Evolutionary conservation across 306 rosid genomes (phyloP), one percentile per base, ranked within the genome.

Genomic region (Lathyrus oleraceus): DNA sequence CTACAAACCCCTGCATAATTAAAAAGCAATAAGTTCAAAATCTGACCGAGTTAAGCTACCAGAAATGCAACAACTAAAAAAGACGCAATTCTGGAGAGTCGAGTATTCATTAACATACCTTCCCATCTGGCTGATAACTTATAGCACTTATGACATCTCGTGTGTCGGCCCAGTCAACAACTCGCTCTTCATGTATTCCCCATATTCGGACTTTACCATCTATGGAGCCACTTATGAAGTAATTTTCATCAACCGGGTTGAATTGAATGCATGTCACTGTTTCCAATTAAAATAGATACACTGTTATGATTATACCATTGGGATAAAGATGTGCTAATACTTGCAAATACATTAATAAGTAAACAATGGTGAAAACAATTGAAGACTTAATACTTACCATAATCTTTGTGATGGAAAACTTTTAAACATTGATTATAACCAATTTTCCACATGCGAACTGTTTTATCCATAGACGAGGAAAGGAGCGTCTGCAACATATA

Each of bases 191-290:
- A 8, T 49, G 71, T 32, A 87, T 38, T 2, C 97, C 91, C 99
- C 99, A 94, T 66, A 94, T 80, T 60, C 96, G 87, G 53, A 87
- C 89, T 83, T 90, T 94, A 7, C 99, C 97, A 73, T 94, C 97
- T 17, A 91, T 81, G 64, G 96, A 94, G 48, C 97, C 98, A 65
- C 91, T 94, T 63, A 91, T 77, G 88, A 94, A 94, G 85, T 85
- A 80, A 74, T 84, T 85, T 69, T 78, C 87, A 62, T 87, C 79
- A 32, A 83, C 72, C 2, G 99, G 99, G 65, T 88, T 94, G 92
- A 90, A 89, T 61, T 94, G 92, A 79, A 87, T 76, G 83, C 99
- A 94, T 3, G 97, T 90, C 79, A 90, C 97, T 91, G 83, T 45
- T 81, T 62, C 73, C 82, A 85, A 51, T 4, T 30, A 70, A 57